phyloP scores from a whole-genome alignment of 1,284 basidiomycete species.

The Heterobasidion occidentale region DNA sequence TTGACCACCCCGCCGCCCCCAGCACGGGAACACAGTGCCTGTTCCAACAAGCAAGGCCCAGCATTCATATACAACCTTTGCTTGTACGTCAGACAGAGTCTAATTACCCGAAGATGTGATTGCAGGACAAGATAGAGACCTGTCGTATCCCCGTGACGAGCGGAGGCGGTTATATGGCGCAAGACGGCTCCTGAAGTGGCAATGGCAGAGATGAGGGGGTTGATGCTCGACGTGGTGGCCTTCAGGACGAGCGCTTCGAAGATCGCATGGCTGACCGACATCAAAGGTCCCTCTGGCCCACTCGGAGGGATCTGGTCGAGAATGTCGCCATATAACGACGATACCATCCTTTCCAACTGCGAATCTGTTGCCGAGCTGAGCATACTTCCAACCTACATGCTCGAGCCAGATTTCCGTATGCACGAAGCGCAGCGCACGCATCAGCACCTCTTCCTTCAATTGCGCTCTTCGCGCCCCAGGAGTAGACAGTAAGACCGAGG shows the following conservation, averaged over 20 bases:
- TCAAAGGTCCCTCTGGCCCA: conserved; percentile 42
- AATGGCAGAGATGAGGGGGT: conserved; percentile 65
- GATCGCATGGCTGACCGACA: conserved; percentile 50
- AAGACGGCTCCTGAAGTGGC: conserved; percentile 54
- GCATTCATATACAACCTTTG: conserved; percentile 29
- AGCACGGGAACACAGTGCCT: conserved; percentile 57
- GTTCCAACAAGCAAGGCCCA: conserved; percentile 63
- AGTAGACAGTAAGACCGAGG: conserved; percentile 42
- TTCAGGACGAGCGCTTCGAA: conserved; percentile 61
- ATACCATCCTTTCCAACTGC: conserved; percentile 67
- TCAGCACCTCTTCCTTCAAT: conserved; percentile 76
- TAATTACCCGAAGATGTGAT: conserved; percentile 54
- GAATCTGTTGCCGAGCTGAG: conserved; percentile 69
- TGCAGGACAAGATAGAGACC: conserved; percentile 64
- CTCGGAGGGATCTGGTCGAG: conserved; percentile 54
- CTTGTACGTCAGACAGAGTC: conserved; percentile 57
- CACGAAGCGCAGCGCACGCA: conserved; percentile 69
- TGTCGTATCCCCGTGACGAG: conserved; percentile 62
- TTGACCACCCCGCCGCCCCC: conserved; percentile 31
- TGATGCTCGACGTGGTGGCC: conserved; percentile 68
- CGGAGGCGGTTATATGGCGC: conserved; percentile 47
- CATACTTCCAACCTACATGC: conserved; percentile 77
- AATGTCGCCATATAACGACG: conserved; percentile 58
- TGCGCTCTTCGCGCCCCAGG: conserved; percentile 54
- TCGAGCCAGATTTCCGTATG: conserved; percentile 84